Evolutionary conservation across 75 land plant species (phyloP), one percentile per base, ranked within the genome.

Genomic region (Picea glauca): DNA sequence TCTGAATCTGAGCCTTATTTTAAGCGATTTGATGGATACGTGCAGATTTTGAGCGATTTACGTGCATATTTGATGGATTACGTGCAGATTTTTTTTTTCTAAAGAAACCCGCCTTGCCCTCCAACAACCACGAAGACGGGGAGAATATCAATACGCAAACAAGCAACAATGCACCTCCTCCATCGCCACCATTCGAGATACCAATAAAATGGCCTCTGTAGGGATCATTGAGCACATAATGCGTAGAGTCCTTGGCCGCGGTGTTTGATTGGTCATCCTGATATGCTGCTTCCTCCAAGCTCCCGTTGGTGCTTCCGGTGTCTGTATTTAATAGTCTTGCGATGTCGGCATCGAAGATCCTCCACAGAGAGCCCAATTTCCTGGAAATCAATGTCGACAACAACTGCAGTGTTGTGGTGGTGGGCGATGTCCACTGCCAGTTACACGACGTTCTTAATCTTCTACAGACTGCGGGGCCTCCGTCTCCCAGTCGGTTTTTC

Each of bases 381-480:
- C 83, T 96, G 30, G 38, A 58, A 58, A 80, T 96, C 50, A 77
- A 84, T 35, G 81, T 80, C 40, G 74, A 60, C 11, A 20, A 14
- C 2, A 74, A 74, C 56, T 83, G 87, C 58, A 72, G 77, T 11
- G 94, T 89, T 13, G 93, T 96, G 2, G 90, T 96, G 0, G 99
- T 96, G 40, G 99, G 99, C 5, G 99, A 96, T 58, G 87, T 96
- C 4, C 97, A 96, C 61, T 97, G 99, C 13, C 99, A 96, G 85
- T 81, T 94, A 30, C 99, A 96, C 21, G 99, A 96, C 81, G 84
- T 94, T 9, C 35, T 94, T 38, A 83, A 84, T 62, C 80, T 96
- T 50, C 21, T 96, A 40, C 46, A 56, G 21, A 80, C 87, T 15
- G 92, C 99, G 12, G 99, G 99, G 0, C 85, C 81, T 38, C 99